Percentiles rank a stretch among this genome's conserved stretches.
Evolutionary conservation across 2,329 filamentous ascomycete species (phyloP).

Genomic region (Microascus cirrosus): DNA sequence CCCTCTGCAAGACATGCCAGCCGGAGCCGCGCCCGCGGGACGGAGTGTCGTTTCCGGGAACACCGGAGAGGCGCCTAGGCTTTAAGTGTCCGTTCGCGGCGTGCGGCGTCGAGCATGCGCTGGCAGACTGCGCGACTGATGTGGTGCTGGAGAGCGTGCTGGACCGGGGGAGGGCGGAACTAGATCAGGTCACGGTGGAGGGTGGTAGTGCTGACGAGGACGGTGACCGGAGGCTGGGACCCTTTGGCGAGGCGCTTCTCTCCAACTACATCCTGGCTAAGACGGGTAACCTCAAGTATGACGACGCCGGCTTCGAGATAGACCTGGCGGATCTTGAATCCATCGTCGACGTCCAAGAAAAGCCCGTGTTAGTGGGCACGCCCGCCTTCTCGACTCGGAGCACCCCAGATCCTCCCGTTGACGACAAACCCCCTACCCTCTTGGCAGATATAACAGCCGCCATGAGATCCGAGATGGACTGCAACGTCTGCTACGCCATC

Average conservation of each 20-base stretch:
- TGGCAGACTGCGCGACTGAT: slow-evolving; percentile 67
- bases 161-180: slow-evolving; percentile 42
- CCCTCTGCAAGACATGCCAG: slow-evolving; percentile 64
- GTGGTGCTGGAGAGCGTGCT: slow-evolving; percentile 66
- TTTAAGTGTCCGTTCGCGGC: slow-evolving; percentile 62
- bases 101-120: slow-evolving; percentile 61
- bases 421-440: slow-evolving; percentile 14
- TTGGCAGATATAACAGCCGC: slow-evolving; percentile 7
- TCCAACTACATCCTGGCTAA: background rate
- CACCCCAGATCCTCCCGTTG: background rate
- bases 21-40: slow-evolving; percentile 52
- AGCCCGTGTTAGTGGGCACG: background rate
- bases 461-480: slow-evolving; percentile 60
- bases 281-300: background rate
- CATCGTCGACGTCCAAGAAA: background rate
- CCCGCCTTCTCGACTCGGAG: background rate
- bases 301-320: background rate
- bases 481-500: slow-evolving; percentile 75
- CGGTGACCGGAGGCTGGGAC: background rate
- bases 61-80: slow-evolving; percentile 53
- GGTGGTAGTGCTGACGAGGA: slow-evolving; percentile 1
- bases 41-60: slow-evolving; percentile 68
- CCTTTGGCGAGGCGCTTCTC: background rate
- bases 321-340: slow-evolving; percentile 2
- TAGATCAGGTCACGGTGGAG: slow-evolving; percentile 26